A percentile compares a stretch with the other conserved stretches of the same genome.
Evolutionary conservation across 129 eudicot species (phyloP).

Genomic region (Flaveria linearis): DNA sequence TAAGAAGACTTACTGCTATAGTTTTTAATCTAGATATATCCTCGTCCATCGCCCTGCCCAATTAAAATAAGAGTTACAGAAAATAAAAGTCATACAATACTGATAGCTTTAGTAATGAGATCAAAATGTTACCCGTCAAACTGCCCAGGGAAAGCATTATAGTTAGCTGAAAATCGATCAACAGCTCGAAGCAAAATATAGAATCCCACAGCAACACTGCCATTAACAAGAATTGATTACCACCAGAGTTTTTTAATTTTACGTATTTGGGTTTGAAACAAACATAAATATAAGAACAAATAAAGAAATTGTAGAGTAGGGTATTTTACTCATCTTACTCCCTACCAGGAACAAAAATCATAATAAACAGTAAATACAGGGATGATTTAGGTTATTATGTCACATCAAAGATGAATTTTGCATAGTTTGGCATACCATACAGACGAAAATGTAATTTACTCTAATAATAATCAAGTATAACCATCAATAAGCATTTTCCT

Average conservation of each 20-base stretch:
- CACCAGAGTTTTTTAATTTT: background rate
- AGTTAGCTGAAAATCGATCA: constrained; percentile 82
- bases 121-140: constrained; percentile 75
- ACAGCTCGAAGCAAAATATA: constrained; percentile 91
- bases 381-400: background rate
- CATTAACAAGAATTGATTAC: background rate
- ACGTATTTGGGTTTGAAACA: background rate
- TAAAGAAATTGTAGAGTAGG: background rate
- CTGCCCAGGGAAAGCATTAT: constrained; percentile 89
- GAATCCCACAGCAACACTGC: constrained; percentile 86
- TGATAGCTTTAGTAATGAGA: constrained; percentile 10
- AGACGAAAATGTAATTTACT: background rate
- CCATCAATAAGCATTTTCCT: background rate
- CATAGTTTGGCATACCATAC: background rate
- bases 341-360: background rate
- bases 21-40: constrained; percentile 88
- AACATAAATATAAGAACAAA: background rate
- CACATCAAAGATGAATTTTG: background rate
- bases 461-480: background rate
- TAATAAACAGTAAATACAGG: background rate
- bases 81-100: background rate
- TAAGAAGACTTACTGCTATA: constrained; percentile 69
- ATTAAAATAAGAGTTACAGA: constrained; percentile 1
- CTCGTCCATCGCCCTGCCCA: constrained; percentile 83
- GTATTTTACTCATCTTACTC: background rate